Percentiles rank a stretch among this genome's conserved stretches.
These are phyloP conservation scores for Dalbergia cochinchinensis DNA, from an alignment of 306 rosid genomes.

Conservation along the genomic window DNA sequence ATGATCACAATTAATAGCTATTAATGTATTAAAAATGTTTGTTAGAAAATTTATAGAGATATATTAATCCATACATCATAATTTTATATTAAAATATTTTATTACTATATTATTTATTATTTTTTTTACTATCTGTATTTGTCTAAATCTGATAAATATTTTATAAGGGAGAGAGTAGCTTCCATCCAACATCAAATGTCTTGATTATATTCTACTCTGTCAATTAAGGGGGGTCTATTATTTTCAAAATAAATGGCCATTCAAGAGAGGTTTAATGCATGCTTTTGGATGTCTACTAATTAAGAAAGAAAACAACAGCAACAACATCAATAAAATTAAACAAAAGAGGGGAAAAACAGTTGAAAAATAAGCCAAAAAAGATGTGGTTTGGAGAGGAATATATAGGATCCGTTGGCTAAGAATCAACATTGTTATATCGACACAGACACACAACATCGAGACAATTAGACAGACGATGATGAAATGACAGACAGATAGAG, in stretches of 20 bases:
- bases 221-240: neutral
- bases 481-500: neutral
- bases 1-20: too few relatives aligned
- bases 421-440: conserved; percentile 46
- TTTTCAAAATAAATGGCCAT: neutral
- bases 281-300: neutral
- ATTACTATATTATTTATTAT: too few relatives aligned
- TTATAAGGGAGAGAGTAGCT: too few relatives aligned
- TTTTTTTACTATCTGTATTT: too few relatives aligned
- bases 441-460: conserved; percentile 43
- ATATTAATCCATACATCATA: too few relatives aligned
- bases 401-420: conserved; percentile 40
- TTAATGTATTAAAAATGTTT: too few relatives aligned
- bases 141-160: too few relatives aligned
- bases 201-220: neutral
- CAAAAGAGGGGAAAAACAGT: neutral
- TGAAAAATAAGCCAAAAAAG: conserved; percentile 19
- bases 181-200: too few relatives aligned
- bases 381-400: neutral
- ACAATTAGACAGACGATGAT: conserved; percentile 47
- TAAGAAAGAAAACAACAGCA: conserved; percentile 7
- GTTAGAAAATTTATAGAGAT: too few relatives aligned
- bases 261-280: neutral
- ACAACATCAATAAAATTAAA: neutral
- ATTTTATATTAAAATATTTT: too few relatives aligned